A percentile compares a stretch with the other conserved stretches of the same genome.
phyloP scores from a whole-genome alignment of 164 flowering plant species.

The Paratinospora sagittata region DNA sequence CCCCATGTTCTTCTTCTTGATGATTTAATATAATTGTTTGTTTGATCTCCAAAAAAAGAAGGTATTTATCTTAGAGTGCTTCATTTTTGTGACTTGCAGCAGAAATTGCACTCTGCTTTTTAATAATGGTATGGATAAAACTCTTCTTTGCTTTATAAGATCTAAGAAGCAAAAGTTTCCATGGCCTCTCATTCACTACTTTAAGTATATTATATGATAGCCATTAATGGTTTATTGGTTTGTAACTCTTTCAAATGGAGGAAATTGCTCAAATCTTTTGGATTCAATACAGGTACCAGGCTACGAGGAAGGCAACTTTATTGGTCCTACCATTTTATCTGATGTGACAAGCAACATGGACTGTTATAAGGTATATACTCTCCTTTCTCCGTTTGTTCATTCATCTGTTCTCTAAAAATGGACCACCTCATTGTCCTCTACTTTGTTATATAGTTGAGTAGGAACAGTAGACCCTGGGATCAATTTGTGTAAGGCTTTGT shows the following conservation, averaged over 20 bases:
- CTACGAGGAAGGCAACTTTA: conserved; percentile 83
- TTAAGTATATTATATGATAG: background rate
- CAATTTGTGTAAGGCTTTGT: conserved; percentile 10
- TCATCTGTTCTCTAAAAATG: background rate
- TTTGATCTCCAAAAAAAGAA: too few species aligned
- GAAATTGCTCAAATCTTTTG: background rate
- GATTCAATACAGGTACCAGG: conserved; percentile 54
- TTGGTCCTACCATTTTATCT: conserved; percentile 86
- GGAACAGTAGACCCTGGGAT: conserved; percentile 3
- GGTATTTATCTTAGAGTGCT: too few species aligned
- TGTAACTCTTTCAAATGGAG: background rate
- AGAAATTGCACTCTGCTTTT: too few species aligned
- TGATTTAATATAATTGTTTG: too few species aligned
- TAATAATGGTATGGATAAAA: background rate
- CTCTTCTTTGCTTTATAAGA: background rate
- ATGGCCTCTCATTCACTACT: background rate
- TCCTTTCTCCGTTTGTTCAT: background rate
- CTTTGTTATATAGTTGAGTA: background rate
- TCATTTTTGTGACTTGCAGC: too few species aligned
- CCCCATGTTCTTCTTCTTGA: too few species aligned
- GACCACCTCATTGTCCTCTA: background rate
- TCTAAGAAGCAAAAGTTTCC: background rate
- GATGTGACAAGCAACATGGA: conserved; percentile 79
- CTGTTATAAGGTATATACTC: conserved; percentile 70
- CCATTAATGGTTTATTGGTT: background rate